Evolutionary conservation across 106 monocot genomes (phyloP), one percentile per base, ranked within the genome.

Genomic region (Dendrobium catenatum): DNA sequence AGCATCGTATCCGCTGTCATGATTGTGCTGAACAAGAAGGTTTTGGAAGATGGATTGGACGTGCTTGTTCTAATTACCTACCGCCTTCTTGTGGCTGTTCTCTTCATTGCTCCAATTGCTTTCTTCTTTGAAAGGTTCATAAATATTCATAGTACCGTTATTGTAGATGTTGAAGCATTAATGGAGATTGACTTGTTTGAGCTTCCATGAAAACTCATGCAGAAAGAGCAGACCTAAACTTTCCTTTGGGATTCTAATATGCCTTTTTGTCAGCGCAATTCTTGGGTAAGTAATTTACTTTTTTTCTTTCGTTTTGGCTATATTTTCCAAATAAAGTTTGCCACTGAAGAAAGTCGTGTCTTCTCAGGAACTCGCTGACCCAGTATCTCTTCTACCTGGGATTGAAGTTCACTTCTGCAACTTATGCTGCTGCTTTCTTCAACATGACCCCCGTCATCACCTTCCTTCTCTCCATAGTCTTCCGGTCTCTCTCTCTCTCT

Each of bases 51-150:
- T 17, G 94, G 94, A 47, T 72, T 91, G 72, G 75, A 85, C 79
- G 42, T 22, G 47, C 80, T 94, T 15, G 88, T 90, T 7, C 70
- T 94, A 31, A 82, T 94, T 78, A 92, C 91, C 1, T 80, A 87
- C 13, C 78, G 86, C 13, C 86, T 90, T 27, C 79, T 91, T 44
- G 77, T 82, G 1, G 94, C 91, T 18, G 81, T 88, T 15, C n/a
- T 88, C 33, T 92, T 94, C 79, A 84, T 94, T 59, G 75, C 82
- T n/a, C 94, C 94, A 22, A 85, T 94, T 10, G 94, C 94, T 10
- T 90, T 72, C 47, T 80, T 89, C 46, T 51, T 27, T 3, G 91
- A 94, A 77, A 94, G 93, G 83, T 51, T 2, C 51, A 15, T 51
- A 51, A 51, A 15, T 51, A 51, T 51, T 51, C 9, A 46, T 46